phyloP scores from a whole-genome alignment of 306 rosid species.

The Cucurbita argyrosperma region DNA sequence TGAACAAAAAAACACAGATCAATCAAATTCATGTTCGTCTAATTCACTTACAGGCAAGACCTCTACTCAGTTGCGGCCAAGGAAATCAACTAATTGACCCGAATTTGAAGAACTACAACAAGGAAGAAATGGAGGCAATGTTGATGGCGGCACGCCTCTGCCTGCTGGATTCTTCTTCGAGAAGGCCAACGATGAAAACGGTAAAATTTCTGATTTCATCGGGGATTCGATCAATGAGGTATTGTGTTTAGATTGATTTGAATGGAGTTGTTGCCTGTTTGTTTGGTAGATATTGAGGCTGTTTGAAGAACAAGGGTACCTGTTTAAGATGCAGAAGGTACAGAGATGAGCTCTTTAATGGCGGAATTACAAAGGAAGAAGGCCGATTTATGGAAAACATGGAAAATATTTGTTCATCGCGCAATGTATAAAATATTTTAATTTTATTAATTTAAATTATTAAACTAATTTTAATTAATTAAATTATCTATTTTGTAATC shows the following conservation, averaged over 20 bases:
- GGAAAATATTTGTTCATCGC: neutral
- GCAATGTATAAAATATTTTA: too few relatives aligned
- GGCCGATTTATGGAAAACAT: neutral
- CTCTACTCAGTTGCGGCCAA: slow-evolving; percentile 19
- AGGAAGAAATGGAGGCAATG: slow-evolving; percentile 30
- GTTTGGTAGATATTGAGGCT: slow-evolving; percentile 22
- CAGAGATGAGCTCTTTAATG: slow-evolving; percentile 18
- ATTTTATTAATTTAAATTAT: too few relatives aligned
- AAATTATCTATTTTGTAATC: too few relatives aligned
- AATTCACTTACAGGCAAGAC: slow-evolving; percentile 26
- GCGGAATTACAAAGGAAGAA: slow-evolving; percentile 5
- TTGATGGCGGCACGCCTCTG: slow-evolving; percentile 31
- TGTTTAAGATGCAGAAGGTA: slow-evolving; percentile 24
- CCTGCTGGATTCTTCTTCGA: slow-evolving; percentile 29
- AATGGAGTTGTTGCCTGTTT: neutral
- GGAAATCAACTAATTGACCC: slow-evolving; percentile 28
- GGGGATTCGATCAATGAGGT: neutral
- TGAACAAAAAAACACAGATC: neutral
- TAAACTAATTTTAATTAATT: too few relatives aligned
- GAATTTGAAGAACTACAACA: slow-evolving; percentile 17
- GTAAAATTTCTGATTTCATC: neutral
- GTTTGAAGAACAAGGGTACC: slow-evolving; percentile 25
- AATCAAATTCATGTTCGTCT: neutral
- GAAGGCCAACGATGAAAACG: slow-evolving; percentile 31
- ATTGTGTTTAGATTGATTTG: neutral